phyloP scores from a whole-genome alignment of 1,284 basidiomycete genomes.

The Vanrija pseudolonga region DNA sequence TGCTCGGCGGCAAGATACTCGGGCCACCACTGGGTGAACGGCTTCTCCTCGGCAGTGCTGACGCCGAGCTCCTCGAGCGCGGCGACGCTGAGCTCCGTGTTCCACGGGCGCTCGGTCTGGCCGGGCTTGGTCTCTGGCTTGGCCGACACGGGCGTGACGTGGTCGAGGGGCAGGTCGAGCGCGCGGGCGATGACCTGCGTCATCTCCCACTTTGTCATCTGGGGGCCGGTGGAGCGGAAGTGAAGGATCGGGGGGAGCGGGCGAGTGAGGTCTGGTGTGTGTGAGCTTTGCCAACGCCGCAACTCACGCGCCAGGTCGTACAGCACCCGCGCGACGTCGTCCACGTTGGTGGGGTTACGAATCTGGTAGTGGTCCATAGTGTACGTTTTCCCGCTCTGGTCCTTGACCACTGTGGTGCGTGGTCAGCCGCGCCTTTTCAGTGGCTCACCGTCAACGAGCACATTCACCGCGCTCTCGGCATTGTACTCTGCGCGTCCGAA shows the following conservation, averaged over 20 bases:
- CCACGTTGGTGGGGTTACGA: slow-evolving; percentile 53
- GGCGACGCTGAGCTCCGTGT: slow-evolving; percentile 41
- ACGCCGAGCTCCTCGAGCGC: slow-evolving; percentile 36
- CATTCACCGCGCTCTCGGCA: slow-evolving; percentile 52
- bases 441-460: slow-evolving; percentile 47
- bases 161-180: slow-evolving; percentile 37
- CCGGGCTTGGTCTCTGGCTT: slow-evolving; percentile 28
- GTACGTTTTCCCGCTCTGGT: slow-evolving; percentile 50
- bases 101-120: slow-evolving; percentile 44
- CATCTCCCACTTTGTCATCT: slow-evolving; percentile 54
- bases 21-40: slow-evolving; percentile 44
- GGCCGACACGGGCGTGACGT: slow-evolving; percentile 36
- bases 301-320: slow-evolving; percentile 44
- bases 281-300: background rate
- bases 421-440: background rate
- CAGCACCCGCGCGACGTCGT: slow-evolving; percentile 50
- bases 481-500: slow-evolving; percentile 51
- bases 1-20: slow-evolving; percentile 20
- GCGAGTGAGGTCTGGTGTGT: slow-evolving; percentile 21
- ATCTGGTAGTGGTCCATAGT: slow-evolving; percentile 51
- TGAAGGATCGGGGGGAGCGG: slow-evolving; percentile 48
- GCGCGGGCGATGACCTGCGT: slow-evolving; percentile 39
- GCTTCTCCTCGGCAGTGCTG: slow-evolving; percentile 27
- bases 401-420: slow-evolving; percentile 46
- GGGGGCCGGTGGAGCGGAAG: slow-evolving; percentile 49